Evolutionary conservation across 495 filamentous ascomycete species (phyloP).

Genomic region (Penicilliopsis zonata): DNA sequence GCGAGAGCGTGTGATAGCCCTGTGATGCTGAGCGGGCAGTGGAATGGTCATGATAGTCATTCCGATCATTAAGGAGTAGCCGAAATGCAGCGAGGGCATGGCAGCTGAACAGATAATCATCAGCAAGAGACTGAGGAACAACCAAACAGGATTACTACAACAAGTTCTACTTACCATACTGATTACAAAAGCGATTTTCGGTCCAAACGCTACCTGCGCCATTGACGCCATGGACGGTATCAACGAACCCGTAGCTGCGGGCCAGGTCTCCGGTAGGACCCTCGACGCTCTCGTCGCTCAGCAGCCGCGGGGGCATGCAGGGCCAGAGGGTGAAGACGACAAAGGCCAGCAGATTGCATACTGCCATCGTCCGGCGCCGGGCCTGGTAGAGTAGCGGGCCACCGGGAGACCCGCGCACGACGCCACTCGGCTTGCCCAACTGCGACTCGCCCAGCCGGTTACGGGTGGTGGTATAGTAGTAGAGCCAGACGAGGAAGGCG

Average conservation of each 20-base stretch:
- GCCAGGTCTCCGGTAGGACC: slow-evolving; percentile 33
- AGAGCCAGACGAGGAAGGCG: slow-evolving; percentile 53
- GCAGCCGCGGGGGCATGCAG: slow-evolving; percentile 68
- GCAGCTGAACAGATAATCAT: slow-evolving; percentile 37
- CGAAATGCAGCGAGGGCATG: slow-evolving; percentile 74
- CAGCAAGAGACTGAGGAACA: background rate
- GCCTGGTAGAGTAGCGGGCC: slow-evolving; percentile 45
- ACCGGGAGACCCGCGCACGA: slow-evolving; percentile 25
- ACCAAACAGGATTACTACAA: background rate
- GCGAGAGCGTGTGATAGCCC: slow-evolving; percentile 10
- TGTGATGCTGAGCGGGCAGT: slow-evolving; percentile 24
- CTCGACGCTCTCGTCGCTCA: slow-evolving; percentile 37
- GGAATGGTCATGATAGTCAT: slow-evolving; percentile 49
- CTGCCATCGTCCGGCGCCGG: slow-evolving; percentile 54
- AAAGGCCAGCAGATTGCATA: slow-evolving; percentile 68
- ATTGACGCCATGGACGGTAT: slow-evolving; percentile 57
- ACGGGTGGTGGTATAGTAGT: slow-evolving; percentile 49
- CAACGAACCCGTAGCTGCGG: slow-evolving; percentile 55
- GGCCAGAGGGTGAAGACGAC: slow-evolving; percentile 67
- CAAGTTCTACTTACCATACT: slow-evolving; percentile 35
- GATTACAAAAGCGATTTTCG: slow-evolving; percentile 56
- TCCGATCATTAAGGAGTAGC: slow-evolving; percentile 66
- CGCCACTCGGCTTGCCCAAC: slow-evolving; percentile 20
- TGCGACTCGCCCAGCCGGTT: slow-evolving; percentile 27
- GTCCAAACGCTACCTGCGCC: slow-evolving; percentile 61